Evolutionary conservation across 2,329 filamentous ascomycete species (phyloP).

Genomic region (Diaporthe ampelina): DNA sequence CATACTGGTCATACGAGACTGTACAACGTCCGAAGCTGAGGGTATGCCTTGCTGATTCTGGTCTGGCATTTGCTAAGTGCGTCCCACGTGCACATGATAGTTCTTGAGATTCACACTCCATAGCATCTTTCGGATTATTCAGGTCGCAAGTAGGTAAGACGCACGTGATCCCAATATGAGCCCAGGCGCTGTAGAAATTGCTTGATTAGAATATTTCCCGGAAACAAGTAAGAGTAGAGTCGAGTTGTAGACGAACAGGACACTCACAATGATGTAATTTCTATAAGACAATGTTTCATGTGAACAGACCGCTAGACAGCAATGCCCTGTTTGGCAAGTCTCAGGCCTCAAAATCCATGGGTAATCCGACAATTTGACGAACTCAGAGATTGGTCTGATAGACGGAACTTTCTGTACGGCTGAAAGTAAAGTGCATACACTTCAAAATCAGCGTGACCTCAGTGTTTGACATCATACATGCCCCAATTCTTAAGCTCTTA

Average conservation of each 20-base stretch:
- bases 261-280: no score
- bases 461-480: background rate
- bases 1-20: background rate
- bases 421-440: background rate
- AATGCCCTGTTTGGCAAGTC: background rate
- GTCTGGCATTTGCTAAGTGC: background rate
- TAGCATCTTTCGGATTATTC: no score
- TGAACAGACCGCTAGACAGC: background rate
- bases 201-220: background rate
- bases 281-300: background rate
- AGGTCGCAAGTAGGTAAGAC: no score
- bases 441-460: background rate
- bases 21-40: background rate
- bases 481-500: background rate
- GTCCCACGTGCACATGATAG: background rate
- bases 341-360: no score
- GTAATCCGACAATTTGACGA: background rate
- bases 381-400: background rate
- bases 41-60: background rate
- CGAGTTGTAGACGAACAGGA: background rate
- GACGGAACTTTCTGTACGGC: background rate
- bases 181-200: no score
- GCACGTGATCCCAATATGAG: background rate
- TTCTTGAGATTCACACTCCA: background rate
- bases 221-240: background rate